Conservation (phyloP, 495 filamentous ascomycete genomes). For the Talaromyces trachyspermus region DNA sequence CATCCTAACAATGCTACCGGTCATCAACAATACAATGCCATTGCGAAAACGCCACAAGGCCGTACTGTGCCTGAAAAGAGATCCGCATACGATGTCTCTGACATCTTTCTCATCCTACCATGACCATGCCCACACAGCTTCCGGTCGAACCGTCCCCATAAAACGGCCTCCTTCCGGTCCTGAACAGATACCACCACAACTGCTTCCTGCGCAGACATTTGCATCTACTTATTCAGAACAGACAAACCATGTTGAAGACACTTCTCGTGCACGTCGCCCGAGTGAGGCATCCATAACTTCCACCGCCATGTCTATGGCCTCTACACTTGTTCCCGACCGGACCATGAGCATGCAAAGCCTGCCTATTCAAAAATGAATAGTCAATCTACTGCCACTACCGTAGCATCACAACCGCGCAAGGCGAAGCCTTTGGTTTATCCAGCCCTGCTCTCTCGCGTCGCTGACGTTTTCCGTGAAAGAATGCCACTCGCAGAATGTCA, state of each 20-base stretch:
- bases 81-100: constrained; percentile 95
- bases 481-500: constrained; percentile 75
- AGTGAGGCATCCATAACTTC: constrained; percentile 40
- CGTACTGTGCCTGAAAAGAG: constrained; percentile 80
- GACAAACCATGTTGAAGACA: constrained; percentile 14
- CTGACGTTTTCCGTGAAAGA: constrained; percentile 81
- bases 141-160: constrained; percentile 77
- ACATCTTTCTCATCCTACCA: constrained; percentile 72
- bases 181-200: constrained; percentile 15
- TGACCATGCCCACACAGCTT: constrained; percentile 81
- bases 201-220: constrained; percentile 6
- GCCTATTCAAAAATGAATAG: constrained; percentile 23
- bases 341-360: constrained; percentile 42
- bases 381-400: constrained; percentile 21
- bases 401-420: constrained; percentile 43
- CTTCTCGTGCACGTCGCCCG: constrained; percentile 24
- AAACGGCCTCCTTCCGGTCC: constrained; percentile 51
- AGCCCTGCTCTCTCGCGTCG: constrained; percentile 82
- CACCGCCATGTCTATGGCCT: constrained; percentile 84
- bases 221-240: constrained; percentile 24
- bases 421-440: constrained; percentile 82
- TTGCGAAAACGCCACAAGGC: constrained; percentile 79
- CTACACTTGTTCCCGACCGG: constrained; percentile 54
- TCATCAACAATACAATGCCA: constrained; percentile 60
- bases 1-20: constrained; percentile 66